These are phyloP conservation scores for Hansenula anomala DNA, from an alignment of 1,139 yeast genomes.

Conservation along the genomic window DNA sequence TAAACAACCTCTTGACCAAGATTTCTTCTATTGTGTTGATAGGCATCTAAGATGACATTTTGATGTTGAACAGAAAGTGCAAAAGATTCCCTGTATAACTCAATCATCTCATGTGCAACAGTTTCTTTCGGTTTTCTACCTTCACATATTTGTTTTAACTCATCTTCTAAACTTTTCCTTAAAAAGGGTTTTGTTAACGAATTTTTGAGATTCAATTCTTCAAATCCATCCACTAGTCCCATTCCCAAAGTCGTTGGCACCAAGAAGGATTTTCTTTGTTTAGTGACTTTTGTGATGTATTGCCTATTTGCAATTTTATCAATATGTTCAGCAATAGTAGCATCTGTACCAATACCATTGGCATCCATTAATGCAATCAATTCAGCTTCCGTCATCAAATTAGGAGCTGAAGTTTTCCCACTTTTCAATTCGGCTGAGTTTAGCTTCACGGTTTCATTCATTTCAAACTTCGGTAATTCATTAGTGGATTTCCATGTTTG, in stretches of 20 bases:
- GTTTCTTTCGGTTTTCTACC: conserved; percentile 52
- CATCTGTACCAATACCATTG: conserved; percentile 98
- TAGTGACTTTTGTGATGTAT: conserved; percentile 52
- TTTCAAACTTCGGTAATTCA: conserved; percentile 59
- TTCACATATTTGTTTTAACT: conserved; percentile 60
- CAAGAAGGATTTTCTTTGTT: conserved; percentile 39
- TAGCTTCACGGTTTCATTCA: conserved; percentile 53
- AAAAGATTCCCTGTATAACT: conserved; percentile 52
- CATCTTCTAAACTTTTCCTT: conserved; percentile 69
- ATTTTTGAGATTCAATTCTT: conserved; percentile 65
- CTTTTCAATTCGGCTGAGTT: conserved; percentile 54
- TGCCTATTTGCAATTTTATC: conserved; percentile 68
- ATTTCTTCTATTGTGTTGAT: conserved; percentile 12
- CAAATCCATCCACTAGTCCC: conserved; percentile 87
- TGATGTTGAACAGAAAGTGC: conserved; percentile 16
- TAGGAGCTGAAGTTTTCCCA: conserved; percentile 80
- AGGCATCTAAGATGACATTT: conserved; percentile 14
- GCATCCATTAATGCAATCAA: conserved; percentile 91
- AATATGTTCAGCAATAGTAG: conserved; percentile 97
- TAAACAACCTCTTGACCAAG: neutral
- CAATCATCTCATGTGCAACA: conserved; percentile 54
- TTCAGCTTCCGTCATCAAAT: conserved; percentile 85
- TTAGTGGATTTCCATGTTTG: conserved; percentile 70
- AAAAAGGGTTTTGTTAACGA: conserved; percentile 88
- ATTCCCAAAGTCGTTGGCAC: conserved; percentile 83